A percentile compares a stretch with the other conserved stretches of the same genome.
These are phyloP conservation scores for Bipolaris bicolor DNA, from an alignment of 2,329 filamentous ascomycete species.

Conservation along the genomic window DNA sequence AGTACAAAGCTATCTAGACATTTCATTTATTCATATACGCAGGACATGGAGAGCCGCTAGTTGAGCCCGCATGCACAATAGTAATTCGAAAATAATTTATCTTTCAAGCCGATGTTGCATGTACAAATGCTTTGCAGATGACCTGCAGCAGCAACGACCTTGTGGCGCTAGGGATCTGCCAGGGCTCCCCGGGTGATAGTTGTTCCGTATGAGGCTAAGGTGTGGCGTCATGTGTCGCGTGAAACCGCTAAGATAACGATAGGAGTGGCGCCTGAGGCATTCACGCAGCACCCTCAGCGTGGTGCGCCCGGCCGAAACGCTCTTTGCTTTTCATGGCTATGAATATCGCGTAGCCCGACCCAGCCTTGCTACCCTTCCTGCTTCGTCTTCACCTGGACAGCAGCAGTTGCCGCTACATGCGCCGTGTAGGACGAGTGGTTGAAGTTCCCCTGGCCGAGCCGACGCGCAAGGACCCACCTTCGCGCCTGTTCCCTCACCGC, in stretches of 20 bases:
- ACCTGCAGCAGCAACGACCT: no score
- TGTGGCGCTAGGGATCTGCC: background rate
- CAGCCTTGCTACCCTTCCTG: background rate
- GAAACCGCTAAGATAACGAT: slow-evolving; percentile 19
- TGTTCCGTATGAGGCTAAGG: slow-evolving; percentile 6
- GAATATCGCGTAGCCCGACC: background rate
- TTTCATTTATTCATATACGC: slow-evolving; percentile 1
- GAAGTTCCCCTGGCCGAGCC: slow-evolving; percentile 13
- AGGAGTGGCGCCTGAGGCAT: slow-evolving; percentile 12
- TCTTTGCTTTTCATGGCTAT: background rate
- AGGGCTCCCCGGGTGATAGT: background rate
- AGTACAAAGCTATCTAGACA: background rate
- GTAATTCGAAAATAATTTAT: slow-evolving; percentile 13
- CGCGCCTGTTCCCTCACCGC: slow-evolving; percentile 19
- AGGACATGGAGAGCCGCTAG: background rate
- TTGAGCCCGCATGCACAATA: slow-evolving; percentile 9
- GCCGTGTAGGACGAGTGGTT: slow-evolving; percentile 7
- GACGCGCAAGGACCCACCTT: slow-evolving; percentile 19
- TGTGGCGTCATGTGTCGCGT: slow-evolving; percentile 16
- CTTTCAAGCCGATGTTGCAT: no score
- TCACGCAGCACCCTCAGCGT: background rate
- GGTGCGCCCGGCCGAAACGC: background rate
- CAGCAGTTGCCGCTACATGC: slow-evolving; percentile 1
- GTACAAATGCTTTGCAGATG: background rate
- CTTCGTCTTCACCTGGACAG: background rate